Evolutionary conservation across 2,329 filamentous ascomycete genomes (phyloP), one percentile per base, ranked within the genome.

Genomic region (Colletotrichum sojae): DNA sequence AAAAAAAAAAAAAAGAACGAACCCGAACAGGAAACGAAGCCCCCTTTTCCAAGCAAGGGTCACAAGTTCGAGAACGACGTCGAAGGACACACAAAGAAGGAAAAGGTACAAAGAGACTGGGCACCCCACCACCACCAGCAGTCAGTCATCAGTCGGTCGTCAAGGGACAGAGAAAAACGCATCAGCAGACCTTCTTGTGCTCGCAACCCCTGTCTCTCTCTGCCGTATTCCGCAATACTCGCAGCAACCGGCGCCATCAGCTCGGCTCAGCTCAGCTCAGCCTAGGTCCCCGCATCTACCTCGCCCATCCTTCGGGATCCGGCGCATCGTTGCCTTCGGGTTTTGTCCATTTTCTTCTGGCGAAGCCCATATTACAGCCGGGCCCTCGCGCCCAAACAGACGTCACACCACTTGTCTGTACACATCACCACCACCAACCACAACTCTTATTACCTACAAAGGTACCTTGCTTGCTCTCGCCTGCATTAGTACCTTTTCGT

Each of bases 281-380:
- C 16, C 40, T n/a, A 43, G 10, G 10, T 48, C 45, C 66, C 62
- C 62, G 36, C 48, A 53, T 39, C 49, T 18, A 18, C 43, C 55
- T 65, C 62, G 66, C 62, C 66, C 63, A 51, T 66, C 66, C 66
- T 60, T 69, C 66, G 66, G 66, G 55, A 69, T 69, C 66, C 62
- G 66, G 55, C 66, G 56, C 60, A 39, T 49, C 55, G 55, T 58
- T 43, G 48, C 39, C 8, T 13, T 43, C 40, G 40, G 13, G 60
- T 66, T 69, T 60, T 55, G 62, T 69, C 54, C 54, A 56, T 54
- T 59, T 59, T 9, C 4, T 36, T 43, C 46, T 45, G 12, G 46
- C 15, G 51, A 57, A 45, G 55, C 55, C 59, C 58, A 52, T 52
- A 48, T 54, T 22, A 12, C 25, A 40, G 18, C 46, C 31, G 53